A percentile compares a stretch with the other conserved stretches of the same genome.
Conservation (phyloP, 2,329 filamentous ascomycete species). For the Leptographium procerum region DNA sequence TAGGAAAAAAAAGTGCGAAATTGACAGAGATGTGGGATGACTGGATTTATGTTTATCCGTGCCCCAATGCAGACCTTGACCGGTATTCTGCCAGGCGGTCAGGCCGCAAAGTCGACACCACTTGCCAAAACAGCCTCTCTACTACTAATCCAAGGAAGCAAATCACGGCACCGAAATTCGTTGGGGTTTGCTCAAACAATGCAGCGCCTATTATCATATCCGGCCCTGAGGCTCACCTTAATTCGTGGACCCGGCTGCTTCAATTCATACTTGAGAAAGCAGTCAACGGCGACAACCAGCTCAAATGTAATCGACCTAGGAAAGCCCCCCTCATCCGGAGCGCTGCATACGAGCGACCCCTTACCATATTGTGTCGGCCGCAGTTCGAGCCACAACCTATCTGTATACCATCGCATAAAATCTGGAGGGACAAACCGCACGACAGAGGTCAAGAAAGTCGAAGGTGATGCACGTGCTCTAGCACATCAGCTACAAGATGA, state of each 20-base stretch:
- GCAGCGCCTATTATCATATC: not conserved
- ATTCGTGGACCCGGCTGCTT: not conserved
- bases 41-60: slow-evolving; percentile 6
- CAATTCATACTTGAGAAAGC: not conserved
- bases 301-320: not conserved
- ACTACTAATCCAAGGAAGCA: not conserved
- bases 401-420: slow-evolving; percentile 66
- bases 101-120: not conserved
- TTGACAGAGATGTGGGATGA: slow-evolving; percentile 8
- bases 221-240: not conserved
- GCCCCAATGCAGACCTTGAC: not conserved
- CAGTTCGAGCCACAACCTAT: slow-evolving; percentile 57
- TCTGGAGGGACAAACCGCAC: slow-evolving; percentile 64
- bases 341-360: slow-evolving; percentile 1
- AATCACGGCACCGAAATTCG: not conserved
- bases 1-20: slow-evolving; percentile 7
- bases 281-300: not conserved
- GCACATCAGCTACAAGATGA: slow-evolving; percentile 49
- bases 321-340: not conserved
- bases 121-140: not conserved
- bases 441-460: slow-evolving; percentile 67
- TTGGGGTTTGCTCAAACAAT: not conserved
- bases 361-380: slow-evolving; percentile 56
- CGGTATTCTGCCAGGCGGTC: slow-evolving; percentile 14
- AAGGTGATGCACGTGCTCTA: slow-evolving; percentile 58